Evolutionary conservation across 2,329 filamentous ascomycete species (phyloP), one percentile per base, ranked within the genome.

Genomic region (Fusarium caatingaense): DNA sequence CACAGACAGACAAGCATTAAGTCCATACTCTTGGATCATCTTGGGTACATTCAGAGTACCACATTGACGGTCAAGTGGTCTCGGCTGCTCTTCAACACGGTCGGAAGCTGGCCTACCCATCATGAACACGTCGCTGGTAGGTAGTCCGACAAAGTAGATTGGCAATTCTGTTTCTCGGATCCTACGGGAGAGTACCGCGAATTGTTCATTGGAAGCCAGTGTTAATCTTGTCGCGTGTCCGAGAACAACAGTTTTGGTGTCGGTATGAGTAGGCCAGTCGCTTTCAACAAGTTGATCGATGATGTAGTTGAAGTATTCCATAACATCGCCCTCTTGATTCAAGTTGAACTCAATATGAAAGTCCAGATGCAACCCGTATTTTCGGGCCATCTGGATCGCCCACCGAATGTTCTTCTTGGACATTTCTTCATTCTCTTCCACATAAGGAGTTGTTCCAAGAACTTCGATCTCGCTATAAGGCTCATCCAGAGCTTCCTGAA

Each of bases 321-420:
- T 66, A 0, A 20, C 6, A 5, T 51, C n/a, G 0, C 41, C 44
- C 0, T 7, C 13, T 0, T 48, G 18, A n/a, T 37, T 16, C 8
- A 66, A 5, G 10, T 50, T 66, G 3, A 66, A 66, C 4, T 66
- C 63, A 4, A 54, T 45, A 2, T 66, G 63, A 12, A 66, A 66
- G 6, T 66, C 63, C 8, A 66, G 55, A 1, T 55, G 40, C 2
- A 61, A 49, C 0, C 27, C 11, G 8, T 55, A 15, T 12, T n/a
- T 21, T 15, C 55, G 0, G 1, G 63, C 63, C 0, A 32, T 66
- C 21, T 49, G 21, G 8, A 61, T 44, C 0, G 63, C 63, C 63
- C 63, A 66, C 3, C 23, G 42, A 6, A 66, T 55, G 9, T 66
- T 66, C 27, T 7, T 28, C 1, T 27, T 40, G 1, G 40, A 25